phyloP scores from a whole-genome alignment of 768 basidiomycete genomes.

The Tulasnella sp. region DNA sequence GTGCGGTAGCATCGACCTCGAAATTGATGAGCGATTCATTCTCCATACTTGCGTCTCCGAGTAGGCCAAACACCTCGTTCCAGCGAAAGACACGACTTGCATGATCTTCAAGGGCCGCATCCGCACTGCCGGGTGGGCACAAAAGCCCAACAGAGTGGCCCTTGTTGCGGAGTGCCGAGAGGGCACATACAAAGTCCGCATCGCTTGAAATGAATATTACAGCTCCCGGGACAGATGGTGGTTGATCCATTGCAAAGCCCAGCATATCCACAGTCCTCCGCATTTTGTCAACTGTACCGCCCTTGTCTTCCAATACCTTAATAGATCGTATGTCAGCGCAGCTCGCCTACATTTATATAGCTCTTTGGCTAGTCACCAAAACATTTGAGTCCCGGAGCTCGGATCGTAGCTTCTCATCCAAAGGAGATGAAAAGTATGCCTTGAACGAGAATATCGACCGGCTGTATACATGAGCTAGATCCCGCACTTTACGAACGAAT shows the following conservation, averaged over 20 bases:
- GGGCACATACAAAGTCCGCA: neutral
- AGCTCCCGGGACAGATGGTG: neutral
- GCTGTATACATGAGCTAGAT: neutral
- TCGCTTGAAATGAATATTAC: conserved; percentile 2
- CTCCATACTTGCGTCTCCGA: neutral
- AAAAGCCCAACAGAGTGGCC: neutral
- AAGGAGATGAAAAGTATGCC: neutral
- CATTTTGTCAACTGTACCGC: neutral
- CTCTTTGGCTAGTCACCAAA: neutral
- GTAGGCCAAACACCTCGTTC: neutral
- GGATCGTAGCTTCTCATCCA: neutral
- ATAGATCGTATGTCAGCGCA: neutral
- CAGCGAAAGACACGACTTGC: neutral
- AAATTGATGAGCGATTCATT: neutral
- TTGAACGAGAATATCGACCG: neutral
- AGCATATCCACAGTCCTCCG: neutral
- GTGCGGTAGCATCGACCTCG: neutral
- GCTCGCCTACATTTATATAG: neutral
- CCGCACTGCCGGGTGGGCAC: neutral
- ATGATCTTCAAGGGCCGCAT: neutral
- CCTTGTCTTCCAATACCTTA: neutral
- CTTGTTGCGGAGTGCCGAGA: neutral
- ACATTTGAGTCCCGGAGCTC: neutral
- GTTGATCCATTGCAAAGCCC: neutral
- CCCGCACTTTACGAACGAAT: neutral